A percentile compares a stretch with the other conserved stretches of the same genome.
Conservation (phyloP, 2,329 filamentous ascomycete species). For the Beauveria asiatica region DNA sequence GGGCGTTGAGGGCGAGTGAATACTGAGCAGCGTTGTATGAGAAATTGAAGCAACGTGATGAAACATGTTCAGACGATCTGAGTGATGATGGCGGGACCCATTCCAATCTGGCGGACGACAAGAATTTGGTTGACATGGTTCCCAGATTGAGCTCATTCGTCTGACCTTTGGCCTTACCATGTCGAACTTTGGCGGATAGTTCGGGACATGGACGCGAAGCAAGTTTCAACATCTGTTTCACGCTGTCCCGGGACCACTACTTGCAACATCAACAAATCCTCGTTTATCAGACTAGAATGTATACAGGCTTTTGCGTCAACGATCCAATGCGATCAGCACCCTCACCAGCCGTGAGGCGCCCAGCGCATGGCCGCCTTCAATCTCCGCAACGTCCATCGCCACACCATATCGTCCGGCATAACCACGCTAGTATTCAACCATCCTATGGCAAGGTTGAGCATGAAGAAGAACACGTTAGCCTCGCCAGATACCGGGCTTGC, state of each 20-base stretch:
- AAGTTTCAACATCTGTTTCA: neutral
- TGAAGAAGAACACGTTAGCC: too few species aligned
- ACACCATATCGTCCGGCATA: too few species aligned
- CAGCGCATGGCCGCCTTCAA: too few species aligned
- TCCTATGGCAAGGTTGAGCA: too few species aligned
- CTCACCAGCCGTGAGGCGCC: neutral
- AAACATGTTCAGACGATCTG: neutral
- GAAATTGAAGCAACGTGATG: neutral
- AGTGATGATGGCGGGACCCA: neutral
- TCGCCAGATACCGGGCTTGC: too few species aligned
- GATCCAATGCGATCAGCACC: neutral
- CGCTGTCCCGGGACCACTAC: neutral
- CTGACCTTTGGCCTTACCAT: neutral
- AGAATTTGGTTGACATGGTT: neutral
- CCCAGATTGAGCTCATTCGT: neutral
- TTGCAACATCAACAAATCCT: neutral
- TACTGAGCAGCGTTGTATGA: neutral
- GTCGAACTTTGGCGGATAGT: neutral
- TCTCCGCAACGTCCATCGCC: neutral
- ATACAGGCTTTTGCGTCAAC: too few species aligned
- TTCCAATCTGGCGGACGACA: neutral
- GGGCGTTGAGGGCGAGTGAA: neutral
- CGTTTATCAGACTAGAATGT: neutral
- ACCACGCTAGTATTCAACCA: too few species aligned
- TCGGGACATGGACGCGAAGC: neutral